phyloP scores from a whole-genome alignment of 106 monocot genomes.

The Phalaenopsis equestris region DNA sequence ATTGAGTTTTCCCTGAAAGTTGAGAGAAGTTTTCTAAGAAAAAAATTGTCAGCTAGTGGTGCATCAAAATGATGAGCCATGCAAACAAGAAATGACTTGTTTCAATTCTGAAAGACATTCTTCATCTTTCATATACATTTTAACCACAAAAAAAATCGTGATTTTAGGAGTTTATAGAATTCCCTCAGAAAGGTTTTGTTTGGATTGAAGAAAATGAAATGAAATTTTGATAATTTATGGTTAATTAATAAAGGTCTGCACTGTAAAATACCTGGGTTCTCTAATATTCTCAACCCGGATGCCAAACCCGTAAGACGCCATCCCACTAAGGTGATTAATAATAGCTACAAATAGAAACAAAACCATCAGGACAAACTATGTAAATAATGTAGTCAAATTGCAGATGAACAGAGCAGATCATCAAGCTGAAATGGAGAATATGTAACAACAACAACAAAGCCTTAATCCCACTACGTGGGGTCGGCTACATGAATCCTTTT shows the following conservation, averaged over 20 bases:
- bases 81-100: no score
- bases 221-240: background rate
- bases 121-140: no score
- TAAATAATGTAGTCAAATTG: background rate
- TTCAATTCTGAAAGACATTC: no score
- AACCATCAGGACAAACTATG: background rate
- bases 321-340: slow-evolving; percentile 44
- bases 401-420: background rate
- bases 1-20: no score
- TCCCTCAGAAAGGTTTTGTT: no score
- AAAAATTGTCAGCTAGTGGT: no score
- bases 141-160: no score
- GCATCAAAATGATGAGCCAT: no score
- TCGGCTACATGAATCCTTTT: no score
- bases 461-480: no score
- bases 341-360: slow-evolving; percentile 33
- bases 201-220: background rate
- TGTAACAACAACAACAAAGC: background rate
- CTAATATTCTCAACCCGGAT: slow-evolving; percentile 88
- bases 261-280: slow-evolving; percentile 45
- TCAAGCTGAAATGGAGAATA: background rate
- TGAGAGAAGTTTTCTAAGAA: no score
- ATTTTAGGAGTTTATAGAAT: no score
- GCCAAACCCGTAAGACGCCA: slow-evolving; percentile 75
- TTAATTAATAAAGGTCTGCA: background rate